These are phyloP conservation scores for Pisolithus marmoratus DNA, from an alignment of 768 basidiomycete species.

Conservation along the genomic window DNA sequence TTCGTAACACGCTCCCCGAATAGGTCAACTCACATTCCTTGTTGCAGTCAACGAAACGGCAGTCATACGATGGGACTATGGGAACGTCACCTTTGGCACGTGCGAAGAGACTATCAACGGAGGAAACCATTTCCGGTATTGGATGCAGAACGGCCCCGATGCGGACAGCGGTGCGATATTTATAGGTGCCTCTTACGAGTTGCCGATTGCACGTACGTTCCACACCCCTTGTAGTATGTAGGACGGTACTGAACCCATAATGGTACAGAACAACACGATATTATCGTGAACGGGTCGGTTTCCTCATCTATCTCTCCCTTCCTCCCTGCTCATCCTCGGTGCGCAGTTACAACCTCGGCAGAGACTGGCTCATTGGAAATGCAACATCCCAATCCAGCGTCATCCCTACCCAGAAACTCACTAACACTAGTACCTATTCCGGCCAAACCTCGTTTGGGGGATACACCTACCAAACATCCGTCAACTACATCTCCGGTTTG, in stretches of 20 bases:
- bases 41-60: slow-evolving; percentile 72
- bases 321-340: neutral
- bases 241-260: neutral
- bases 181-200: slow-evolving; percentile 70
- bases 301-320: neutral
- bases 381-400: slow-evolving; percentile 46
- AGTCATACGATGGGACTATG: slow-evolving; percentile 83
- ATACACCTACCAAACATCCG: slow-evolving; percentile 70
- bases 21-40: neutral
- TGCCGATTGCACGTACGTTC: slow-evolving; percentile 50
- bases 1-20: neutral
- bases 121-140: slow-evolving; percentile 86
- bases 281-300: slow-evolving; percentile 61
- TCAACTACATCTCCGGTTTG: slow-evolving; percentile 63
- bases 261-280: slow-evolving; percentile 55
- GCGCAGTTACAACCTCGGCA: slow-evolving; percentile 60
- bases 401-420: slow-evolving; percentile 19
- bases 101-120: slow-evolving; percentile 84
- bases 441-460: slow-evolving; percentile 59
- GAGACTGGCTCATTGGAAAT: slow-evolving; percentile 85
- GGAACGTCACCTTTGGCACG: slow-evolving; percentile 72
- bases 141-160: slow-evolving; percentile 66
- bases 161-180: slow-evolving; percentile 71
- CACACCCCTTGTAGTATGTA: slow-evolving; percentile 7
- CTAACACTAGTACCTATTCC: slow-evolving; percentile 52